phyloP scores from a whole-genome alignment of 768 basidiomycete species.

The Hericium alpestre region DNA sequence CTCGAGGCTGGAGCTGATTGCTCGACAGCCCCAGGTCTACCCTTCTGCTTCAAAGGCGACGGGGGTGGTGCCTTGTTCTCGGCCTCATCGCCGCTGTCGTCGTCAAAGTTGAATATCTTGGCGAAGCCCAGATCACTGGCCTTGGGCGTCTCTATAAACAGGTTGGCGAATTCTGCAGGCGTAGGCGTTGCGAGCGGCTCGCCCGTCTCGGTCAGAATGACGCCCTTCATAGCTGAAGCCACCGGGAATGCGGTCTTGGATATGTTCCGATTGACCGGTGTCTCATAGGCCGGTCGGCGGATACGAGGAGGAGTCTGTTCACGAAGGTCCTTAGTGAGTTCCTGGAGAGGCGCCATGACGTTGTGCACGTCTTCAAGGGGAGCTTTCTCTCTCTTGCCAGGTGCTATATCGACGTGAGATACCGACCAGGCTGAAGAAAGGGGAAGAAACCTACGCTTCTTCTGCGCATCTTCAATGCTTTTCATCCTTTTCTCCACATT shows the following conservation, averaged over 20 bases:
- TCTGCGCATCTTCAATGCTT: slow-evolving; percentile 30
- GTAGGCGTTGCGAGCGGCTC: slow-evolving; percentile 63
- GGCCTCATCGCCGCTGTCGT: slow-evolving; percentile 19
- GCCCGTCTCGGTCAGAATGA: slow-evolving; percentile 71
- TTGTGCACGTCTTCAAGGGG: slow-evolving; percentile 75
- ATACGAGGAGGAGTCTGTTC: slow-evolving; percentile 12
- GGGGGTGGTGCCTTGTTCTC: slow-evolving; percentile 21
- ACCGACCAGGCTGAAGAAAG: not conserved
- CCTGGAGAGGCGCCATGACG: slow-evolving; percentile 41
- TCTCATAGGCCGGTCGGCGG: slow-evolving; percentile 31
- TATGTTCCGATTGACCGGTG: slow-evolving; percentile 37
- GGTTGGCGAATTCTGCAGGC: slow-evolving; percentile 51
- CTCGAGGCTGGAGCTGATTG: not conserved
- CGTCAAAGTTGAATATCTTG: slow-evolving; percentile 61
- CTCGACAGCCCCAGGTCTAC: slow-evolving; percentile 7
- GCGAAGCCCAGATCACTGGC: slow-evolving; percentile 53
- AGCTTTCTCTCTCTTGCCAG: slow-evolving; percentile 40
- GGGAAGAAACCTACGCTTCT: slow-evolving; percentile 15
- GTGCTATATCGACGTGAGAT: slow-evolving; percentile 2
- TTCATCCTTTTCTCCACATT: slow-evolving; percentile 43
- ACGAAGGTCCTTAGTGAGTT: slow-evolving; percentile 21
- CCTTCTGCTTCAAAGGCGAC: slow-evolving; percentile 36
- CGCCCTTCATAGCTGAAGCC: slow-evolving; percentile 40
- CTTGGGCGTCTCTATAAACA: slow-evolving; percentile 61
- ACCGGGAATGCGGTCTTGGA: slow-evolving; percentile 14